Base-by-base conservation (phyloP, 495 filamentous ascomycete genomes). In the Penicillium verhagenii region DNA sequence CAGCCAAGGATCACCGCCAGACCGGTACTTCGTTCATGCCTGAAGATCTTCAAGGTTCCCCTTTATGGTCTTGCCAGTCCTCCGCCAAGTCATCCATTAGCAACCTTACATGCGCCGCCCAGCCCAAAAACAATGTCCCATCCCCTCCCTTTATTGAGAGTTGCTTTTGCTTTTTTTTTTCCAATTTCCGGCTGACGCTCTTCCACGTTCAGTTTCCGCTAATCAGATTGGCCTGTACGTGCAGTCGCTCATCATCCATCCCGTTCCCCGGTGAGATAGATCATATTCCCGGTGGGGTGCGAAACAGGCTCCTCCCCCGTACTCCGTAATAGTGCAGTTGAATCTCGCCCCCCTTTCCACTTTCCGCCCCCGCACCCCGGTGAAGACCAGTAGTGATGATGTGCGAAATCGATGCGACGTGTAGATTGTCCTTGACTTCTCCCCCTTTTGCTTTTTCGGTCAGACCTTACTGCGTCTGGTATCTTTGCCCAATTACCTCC, bases 331-430 rank as follows among this genome's bases (percentile, higher is more conserved):
- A 48, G n/a, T n/a, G n/a, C n/a, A n/a, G n/a, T n/a, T n/a, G 33
- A 14, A 35, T 35, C 33, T 35, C 37, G 28, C 19, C 54, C 49
- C 54, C 42, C 49, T 33, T 54, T 54, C 29, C 28, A 48, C 49
- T 33, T 54, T 54, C 29, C 28, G 51, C 50, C 59, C 52, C 57
- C 56, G 47, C 63, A 63, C 18, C 23, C 24, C 57, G 60, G 56
- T 63, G 57, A 63, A 66, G 57, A 54, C 44, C 57, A 54, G 54
- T 47, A 56, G 47, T 21, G 31, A 60, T 52, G 57, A 58, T 59
- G 45, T 38, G 52, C 57, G 53, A 31, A 50, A 18, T 52, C 45
- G 28, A 52, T 47, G 35, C n/a, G n/a, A n/a, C n/a, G n/a, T n/a
- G n/a, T n/a, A n/a, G n/a, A n/a, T n/a, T n/a, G n/a, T n/a, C n/a